Evolutionary conservation across 148 eudicot species (phyloP), one percentile per base, ranked within the genome.

Genomic region (Chenopodium quinoa): DNA sequence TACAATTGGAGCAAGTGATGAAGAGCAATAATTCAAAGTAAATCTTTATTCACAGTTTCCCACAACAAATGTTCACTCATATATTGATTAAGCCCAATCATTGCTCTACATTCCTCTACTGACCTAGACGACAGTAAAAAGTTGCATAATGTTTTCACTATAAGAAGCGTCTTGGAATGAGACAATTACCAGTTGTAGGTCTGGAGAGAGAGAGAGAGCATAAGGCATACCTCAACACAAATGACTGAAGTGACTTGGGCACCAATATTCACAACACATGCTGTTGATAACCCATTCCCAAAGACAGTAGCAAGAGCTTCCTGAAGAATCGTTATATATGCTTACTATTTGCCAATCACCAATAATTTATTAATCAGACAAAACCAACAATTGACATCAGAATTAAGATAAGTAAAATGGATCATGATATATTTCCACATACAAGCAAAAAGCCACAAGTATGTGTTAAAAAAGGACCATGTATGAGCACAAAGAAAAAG

Each of bases 211-310:
- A 40, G 44, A 37, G 40, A 40, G 44, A 6, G 47, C 44, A 66
- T 50, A 73, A 58, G 66, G 63, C 79, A 86, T 83, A 96, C 99
- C 99, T 96, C 99, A 58, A 96, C 84, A 79, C 99, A 96, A 75
- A 94, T 88, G 75, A 96, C 92, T 70, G 99, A 90, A 16, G 94
- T 92, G 90, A 88, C 95, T 85, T 96, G 99, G 78, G 98, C 95
- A 78, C 99, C 99, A 71, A 91, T 86, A 85, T 90, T 96, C 68
- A 94, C 97, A 19, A 92, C 90, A 85, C 99, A 96, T 84, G 99
- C 99, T 67, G 99, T 96, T 71, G 99, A 96, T 85, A 96, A 85
- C 16, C 99, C 99, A 90, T 91, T 94, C 71, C 99, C 99, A 82
- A 96, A 94, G 71, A 90, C 91, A 83, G 99, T 94, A 77, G 98